Evolutionary conservation across 495 filamentous ascomycete genomes (phyloP).

Genomic region (Hypoxylon cercidicola): DNA sequence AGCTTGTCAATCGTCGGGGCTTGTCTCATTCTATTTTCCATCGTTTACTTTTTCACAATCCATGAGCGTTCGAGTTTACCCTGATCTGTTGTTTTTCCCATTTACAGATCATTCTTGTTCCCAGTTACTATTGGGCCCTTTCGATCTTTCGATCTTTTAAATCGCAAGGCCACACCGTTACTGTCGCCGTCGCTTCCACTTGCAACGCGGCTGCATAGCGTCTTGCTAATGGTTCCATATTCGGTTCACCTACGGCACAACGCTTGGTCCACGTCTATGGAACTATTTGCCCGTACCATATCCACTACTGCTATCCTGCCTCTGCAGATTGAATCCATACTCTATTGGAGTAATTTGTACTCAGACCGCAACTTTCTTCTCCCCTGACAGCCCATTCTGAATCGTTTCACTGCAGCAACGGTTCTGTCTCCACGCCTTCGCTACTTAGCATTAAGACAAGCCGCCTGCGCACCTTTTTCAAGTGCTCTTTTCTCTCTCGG

Average conservation of each 20-base stretch:
- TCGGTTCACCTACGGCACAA: conserved; percentile 20
- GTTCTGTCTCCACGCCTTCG: conserved; percentile 13
- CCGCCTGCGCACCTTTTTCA: conserved; percentile 3
- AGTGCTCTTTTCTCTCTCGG: neutral
- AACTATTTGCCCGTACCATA: conserved; percentile 17
- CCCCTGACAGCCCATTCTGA: conserved; percentile 9
- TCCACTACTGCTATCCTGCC: conserved; percentile 27
- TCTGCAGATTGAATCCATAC: conserved; percentile 33
- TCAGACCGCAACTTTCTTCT: conserved; percentile 42
- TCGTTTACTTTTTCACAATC: conserved; percentile 11
- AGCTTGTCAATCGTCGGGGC: conserved; percentile 15
- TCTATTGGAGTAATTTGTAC: conserved; percentile 31
- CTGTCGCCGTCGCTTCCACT: neutral
- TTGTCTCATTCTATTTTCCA: conserved; percentile 16
- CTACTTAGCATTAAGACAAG: conserved; percentile 3
- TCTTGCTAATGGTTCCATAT: conserved; percentile 14
- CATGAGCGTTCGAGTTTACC: too few species aligned
- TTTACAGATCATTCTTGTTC: conserved; percentile 10
- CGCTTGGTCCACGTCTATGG: conserved; percentile 15
- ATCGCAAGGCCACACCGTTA: conserved; percentile 14
- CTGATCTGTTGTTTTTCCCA: conserved; percentile 2
- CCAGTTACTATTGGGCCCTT: conserved; percentile 11
- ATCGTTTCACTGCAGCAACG: conserved; percentile 23
- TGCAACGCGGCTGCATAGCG: conserved; percentile 9
- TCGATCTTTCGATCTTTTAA: neutral